phyloP scores from a whole-genome alignment of 2,329 filamentous ascomycete genomes.

The Cylindrodendrum hubeiense region DNA sequence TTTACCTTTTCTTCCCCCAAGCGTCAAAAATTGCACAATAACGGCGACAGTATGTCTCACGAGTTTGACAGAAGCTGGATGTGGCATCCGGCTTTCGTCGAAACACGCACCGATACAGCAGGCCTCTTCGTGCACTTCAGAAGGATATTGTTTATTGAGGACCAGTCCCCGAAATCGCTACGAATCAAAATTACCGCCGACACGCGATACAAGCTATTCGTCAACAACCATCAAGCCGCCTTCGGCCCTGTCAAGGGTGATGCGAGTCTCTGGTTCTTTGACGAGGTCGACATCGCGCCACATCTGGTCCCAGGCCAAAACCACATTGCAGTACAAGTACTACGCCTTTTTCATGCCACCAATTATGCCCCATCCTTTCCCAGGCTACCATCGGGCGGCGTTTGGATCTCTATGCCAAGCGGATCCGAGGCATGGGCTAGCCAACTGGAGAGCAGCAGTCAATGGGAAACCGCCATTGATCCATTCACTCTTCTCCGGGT shows the following conservation, averaged over 20 bases:
- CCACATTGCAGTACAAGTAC: background rate
- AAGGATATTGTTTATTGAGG: background rate
- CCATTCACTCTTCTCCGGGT: slow-evolving; percentile 12
- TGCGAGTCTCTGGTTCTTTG: slow-evolving; percentile 5
- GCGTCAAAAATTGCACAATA: too few species aligned
- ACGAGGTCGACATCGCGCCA: background rate
- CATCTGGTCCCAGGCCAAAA: background rate
- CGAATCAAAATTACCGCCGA: background rate
- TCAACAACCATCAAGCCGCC: background rate
- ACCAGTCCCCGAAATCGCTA: background rate
- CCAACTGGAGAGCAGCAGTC: slow-evolving; percentile 3
- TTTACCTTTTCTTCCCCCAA: too few species aligned
- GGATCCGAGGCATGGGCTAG: too few species aligned
- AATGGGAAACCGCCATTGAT: slow-evolving; percentile 28
- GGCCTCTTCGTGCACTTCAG: slow-evolving; percentile 3
- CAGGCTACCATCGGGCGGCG: background rate
- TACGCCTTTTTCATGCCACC: background rate
- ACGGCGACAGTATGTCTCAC: too few species aligned
- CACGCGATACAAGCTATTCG: background rate
- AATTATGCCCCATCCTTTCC: background rate
- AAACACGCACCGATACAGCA: background rate
- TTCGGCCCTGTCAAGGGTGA: slow-evolving; percentile 7
- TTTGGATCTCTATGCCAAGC: background rate
- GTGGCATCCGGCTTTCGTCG: background rate
- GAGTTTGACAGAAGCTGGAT: background rate